Evolutionary conservation across 371 early-diverging fungal species (phyloP), one percentile per base, ranked within the genome.

Genomic region (Cokeromyces recurvatus): DNA sequence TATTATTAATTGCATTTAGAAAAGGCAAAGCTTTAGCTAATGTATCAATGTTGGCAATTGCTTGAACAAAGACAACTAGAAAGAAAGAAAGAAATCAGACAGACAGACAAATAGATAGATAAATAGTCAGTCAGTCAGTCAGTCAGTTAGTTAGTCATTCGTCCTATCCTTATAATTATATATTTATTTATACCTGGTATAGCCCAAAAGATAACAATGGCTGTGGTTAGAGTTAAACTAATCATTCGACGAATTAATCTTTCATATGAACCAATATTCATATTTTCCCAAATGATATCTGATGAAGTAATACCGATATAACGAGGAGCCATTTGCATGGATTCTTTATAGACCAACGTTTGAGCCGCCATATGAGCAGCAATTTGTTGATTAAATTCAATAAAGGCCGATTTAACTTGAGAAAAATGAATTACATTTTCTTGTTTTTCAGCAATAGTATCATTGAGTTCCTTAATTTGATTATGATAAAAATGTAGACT

Each of bases 311-410:
- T 78, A 24, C 85, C 79, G 12, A 78, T 64, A 46, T 74, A 74
- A 27, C 84, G 78, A 35, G 84, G 79, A 19, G 72, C 71, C 88
- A 90, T 87, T 9, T 68, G 68, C 50, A 82, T 66, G 15, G 88
- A 83, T n/a, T 59, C 64, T 34, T 82, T 74, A 53, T 85, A 77
- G 11, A 86, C 67, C 19, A 88, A 71, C 1, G 82, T 73, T 53
- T 87, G 85, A n/a, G 81, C 82, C 9, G 92, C 91, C 77, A 89
- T 79, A 49, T 94, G 94, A 10, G 92, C 86, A 15, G 83, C 84
- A 15, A 84, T 71, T 51, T 89, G 88, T 53, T 81, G 77, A 46
- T 82, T 76, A 63, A 94, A 94, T 42, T 85, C 80, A 22, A 94
- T 82, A 64, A 92, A 92, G 4, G 86, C 91, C 23, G 87, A 85